phyloP scores from a whole-genome alignment of 805 yeast species.

The Candida tammaniensis region DNA sequence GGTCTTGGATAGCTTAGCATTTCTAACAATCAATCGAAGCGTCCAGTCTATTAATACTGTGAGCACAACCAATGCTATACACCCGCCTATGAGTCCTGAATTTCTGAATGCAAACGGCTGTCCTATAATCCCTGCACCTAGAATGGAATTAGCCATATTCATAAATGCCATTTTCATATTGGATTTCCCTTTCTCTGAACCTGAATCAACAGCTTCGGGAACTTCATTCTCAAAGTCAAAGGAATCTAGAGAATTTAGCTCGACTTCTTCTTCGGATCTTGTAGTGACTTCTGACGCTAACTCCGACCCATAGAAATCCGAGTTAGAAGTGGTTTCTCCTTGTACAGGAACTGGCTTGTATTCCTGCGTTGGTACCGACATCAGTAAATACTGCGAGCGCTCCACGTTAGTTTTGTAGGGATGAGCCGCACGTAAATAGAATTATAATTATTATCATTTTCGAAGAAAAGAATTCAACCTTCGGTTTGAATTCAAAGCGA shows the following conservation, averaged over 20 bases:
- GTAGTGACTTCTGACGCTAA: constrained; percentile 12
- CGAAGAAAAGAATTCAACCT: no score
- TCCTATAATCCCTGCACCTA: constrained; percentile 96
- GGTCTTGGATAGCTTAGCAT: constrained; percentile 74
- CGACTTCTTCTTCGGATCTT: constrained; percentile 15
- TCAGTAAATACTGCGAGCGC: no score
- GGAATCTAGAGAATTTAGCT: constrained; percentile 18
- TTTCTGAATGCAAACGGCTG: constrained; percentile 86
- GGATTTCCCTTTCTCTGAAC: constrained; percentile 33
- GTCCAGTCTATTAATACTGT: constrained; percentile 89
- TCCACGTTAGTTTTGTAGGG: no score
- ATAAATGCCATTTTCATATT: constrained; percentile 81
- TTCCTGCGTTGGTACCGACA: no score
- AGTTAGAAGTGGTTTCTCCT: no score
- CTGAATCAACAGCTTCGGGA: no score
- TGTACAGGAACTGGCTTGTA: no score
- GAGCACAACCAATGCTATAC: constrained; percentile 55
- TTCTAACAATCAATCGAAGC: constrained; percentile 68
- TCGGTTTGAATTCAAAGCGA: no score
- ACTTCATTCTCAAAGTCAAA: constrained; percentile 15
- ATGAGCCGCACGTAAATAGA: no score
- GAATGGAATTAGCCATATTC: constrained; percentile 94
- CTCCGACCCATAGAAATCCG: no score
- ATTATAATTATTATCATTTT: no score
- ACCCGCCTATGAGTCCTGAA: constrained; percentile 75